Conservation (phyloP, 2,329 filamentous ascomycete species). For the Fonsecaea erecta region DNA sequence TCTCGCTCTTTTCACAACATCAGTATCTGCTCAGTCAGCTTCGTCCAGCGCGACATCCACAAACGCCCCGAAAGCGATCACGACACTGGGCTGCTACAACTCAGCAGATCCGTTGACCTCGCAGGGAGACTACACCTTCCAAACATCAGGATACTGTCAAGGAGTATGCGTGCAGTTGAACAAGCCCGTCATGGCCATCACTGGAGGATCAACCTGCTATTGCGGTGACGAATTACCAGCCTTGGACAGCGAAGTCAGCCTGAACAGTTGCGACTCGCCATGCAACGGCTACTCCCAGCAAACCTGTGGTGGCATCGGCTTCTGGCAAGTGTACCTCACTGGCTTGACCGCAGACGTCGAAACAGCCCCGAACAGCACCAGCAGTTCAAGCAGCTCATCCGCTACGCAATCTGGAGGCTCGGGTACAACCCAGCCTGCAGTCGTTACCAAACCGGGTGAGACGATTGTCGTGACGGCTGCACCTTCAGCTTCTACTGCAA, state of each 20-base stretch:
- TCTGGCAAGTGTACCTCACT: constrained; percentile 59
- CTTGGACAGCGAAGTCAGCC: constrained; percentile 57
- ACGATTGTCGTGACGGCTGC: constrained; percentile 45
- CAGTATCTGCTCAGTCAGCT: constrained; percentile 29
- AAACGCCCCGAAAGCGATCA: constrained; percentile 26
- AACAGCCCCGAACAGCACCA: constrained; percentile 32
- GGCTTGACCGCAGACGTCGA: constrained; percentile 50
- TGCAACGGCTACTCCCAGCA: constrained; percentile 68
- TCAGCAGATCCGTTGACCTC: constrained; percentile 53
- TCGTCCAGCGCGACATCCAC: constrained; percentile 8
- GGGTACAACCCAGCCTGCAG: constrained; percentile 26
- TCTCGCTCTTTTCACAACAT: constrained; percentile 22
- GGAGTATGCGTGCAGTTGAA: constrained; percentile 55
- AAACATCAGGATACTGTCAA: constrained; percentile 62
- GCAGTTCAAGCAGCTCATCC: constrained; percentile 52
- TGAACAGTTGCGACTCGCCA: constrained; percentile 64
- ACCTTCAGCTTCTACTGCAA: constrained; percentile 41
- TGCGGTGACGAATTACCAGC: constrained; percentile 74
- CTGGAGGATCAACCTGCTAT: constrained; percentile 67
- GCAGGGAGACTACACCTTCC: constrained; percentile 56
- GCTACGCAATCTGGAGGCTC: constrained; percentile 39
- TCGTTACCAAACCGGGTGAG: constrained; percentile 39
- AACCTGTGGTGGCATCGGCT: constrained; percentile 68
- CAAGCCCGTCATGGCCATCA: constrained; percentile 65
- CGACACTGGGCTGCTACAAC: constrained; percentile 50